Evolutionary conservation across 176 grass and related monocot species (phyloP).

Genomic region (Paspalum vaginatum): DNA sequence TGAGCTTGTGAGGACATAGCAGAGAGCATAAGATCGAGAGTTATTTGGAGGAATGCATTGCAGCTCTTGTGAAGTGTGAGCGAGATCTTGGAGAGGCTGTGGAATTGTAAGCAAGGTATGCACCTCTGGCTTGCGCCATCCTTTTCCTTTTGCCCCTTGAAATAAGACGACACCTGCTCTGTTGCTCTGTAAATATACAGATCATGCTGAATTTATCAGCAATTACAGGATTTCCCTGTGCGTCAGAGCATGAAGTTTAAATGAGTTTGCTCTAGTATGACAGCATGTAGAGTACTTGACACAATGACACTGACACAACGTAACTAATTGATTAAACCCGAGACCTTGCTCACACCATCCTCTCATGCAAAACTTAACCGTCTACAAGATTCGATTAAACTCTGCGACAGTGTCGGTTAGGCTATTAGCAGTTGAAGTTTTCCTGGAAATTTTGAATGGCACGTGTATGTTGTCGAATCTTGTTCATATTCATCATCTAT

Average conservation of each 20-base stretch:
- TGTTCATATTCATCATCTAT: not conserved
- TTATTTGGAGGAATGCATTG: not conserved
- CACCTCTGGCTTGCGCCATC: not conserved
- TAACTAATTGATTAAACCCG: not conserved
- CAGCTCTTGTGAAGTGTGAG: conserved; percentile 11
- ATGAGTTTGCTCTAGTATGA: no score
- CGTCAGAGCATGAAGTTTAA: not conserved
- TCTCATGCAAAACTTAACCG: not conserved
- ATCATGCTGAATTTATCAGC: conserved; percentile 7
- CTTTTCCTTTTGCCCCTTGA: not conserved
- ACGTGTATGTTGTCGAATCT: not conserved
- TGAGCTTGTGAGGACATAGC: not conserved
- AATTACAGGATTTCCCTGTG: not conserved
- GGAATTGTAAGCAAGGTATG: conserved; percentile 40
- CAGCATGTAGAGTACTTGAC: no score
- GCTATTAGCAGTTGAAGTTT: not conserved
- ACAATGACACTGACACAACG: no score
- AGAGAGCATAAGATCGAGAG: not conserved
- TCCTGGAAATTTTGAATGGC: not conserved
- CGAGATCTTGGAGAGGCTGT: not conserved
- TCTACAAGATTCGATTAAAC: not conserved
- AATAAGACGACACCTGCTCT: not conserved
- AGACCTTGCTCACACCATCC: not conserved
- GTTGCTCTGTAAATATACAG: not conserved
- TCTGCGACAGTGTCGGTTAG: not conserved